Base-by-base conservation (phyloP, 495 filamentous ascomycete species). In the Aspergillus affinis region DNA sequence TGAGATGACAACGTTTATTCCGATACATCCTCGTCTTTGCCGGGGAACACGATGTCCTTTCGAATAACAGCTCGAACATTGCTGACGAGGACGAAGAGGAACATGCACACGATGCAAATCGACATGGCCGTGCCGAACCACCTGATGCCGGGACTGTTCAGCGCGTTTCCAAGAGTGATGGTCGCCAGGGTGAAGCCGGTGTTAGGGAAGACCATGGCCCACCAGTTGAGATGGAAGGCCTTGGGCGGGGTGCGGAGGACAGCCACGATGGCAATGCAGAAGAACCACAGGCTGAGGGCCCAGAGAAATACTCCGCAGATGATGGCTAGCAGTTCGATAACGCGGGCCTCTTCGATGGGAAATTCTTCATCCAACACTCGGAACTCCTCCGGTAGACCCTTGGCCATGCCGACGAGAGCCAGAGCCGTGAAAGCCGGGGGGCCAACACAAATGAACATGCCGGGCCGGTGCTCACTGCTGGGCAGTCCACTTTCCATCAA, bases 371-470 rank as follows among this genome's bases (percentile, higher is more conserved):
- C 59, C 60, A 71, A 54, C 17, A 81, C 68, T 4, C 27, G 55
- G 46, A 77, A 79, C 4, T 69, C 70, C 17, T 65, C 50, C 0
- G 81, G 75, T 0, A 83, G 66, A 10, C 64, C 80, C 21, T 77
- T 72, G 0, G 84, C 82, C 78, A 90, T 84, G 23, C 79, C 80
- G 48, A 92, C 81, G n/a, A 91, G 72, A 7, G 88, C 87, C 1
- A 88, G 75, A n/a, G 80, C 82, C 3, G 88, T 90, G 72, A 90
- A 92, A 2, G 83, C 79, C 0, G 88, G 79, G 10, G 86, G 86
- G 0, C 84, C 88, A 8, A 90, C 87, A 7, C 85, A 85, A 59
- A 91, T 89, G 69, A 90, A 90, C 84, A 91, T 88, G 2, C 82
- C 86, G 0, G 84, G 81, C 47, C 86, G 68, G 57, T 73, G 75